A percentile compares a stretch with the other conserved stretches of the same genome.
These are phyloP conservation scores for Spathaspora arborariae DNA, from an alignment of 805 yeast species.

Conservation along the genomic window DNA sequence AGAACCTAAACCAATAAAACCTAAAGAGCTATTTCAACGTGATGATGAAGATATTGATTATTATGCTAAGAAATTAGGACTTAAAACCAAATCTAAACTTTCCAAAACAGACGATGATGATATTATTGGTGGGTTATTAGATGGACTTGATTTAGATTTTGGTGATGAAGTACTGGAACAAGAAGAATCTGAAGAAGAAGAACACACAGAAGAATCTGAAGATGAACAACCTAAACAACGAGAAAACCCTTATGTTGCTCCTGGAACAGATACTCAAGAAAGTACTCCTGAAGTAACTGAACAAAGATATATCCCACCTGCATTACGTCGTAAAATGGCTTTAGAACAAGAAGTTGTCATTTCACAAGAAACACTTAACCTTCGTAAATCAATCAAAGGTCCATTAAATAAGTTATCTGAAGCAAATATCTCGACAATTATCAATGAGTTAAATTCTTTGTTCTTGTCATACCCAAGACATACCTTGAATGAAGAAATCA, in stretches of 20 bases:
- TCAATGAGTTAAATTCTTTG: conserved; percentile 61
- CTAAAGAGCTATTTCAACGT: conserved; percentile 44
- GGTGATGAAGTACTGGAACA: conserved; percentile 13
- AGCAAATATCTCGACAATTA: conserved; percentile 69
- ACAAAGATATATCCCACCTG: conserved; percentile 79
- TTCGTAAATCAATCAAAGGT: conserved; percentile 71
- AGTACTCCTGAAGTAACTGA: conserved; percentile 15
- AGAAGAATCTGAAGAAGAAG: conserved; percentile 10
- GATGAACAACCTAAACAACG: conserved; percentile 16
- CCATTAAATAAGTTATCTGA: conserved; percentile 87
- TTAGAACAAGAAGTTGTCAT: conserved; percentile 31
- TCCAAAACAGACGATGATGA: conserved; percentile 62
- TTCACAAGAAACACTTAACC: conserved; percentile 38
- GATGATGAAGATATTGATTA: conserved; percentile 80
- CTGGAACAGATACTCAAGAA: conserved; percentile 22
- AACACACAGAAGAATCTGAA: conserved; percentile 9
- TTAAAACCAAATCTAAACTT: conserved; percentile 45
- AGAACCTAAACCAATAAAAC: conserved; percentile 12
- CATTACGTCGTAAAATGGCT: conserved; percentile 57
- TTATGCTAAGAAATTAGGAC: conserved; percentile 78
- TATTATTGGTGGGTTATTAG: conserved; percentile 76
- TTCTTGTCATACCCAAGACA: conserved; percentile 72
- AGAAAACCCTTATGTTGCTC: conserved; percentile 79
- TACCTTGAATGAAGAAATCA: conserved; percentile 66
- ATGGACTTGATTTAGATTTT: conserved; percentile 61